phyloP scores from a whole-genome alignment of 257 asterid genomes.

The Jasminum sambac region DNA sequence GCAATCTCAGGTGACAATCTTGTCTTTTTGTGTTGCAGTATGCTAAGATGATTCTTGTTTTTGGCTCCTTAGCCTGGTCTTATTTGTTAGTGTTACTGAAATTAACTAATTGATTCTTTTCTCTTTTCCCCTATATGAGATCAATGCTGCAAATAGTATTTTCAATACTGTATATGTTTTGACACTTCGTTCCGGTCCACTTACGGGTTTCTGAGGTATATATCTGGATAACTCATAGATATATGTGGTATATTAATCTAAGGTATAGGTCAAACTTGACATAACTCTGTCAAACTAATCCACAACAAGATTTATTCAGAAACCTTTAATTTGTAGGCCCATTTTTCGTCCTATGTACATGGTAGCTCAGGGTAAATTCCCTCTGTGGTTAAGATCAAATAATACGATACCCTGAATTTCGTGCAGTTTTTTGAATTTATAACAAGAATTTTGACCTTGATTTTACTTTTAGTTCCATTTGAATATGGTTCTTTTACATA shows the following conservation, averaged over 20 bases:
- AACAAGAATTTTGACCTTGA: slow-evolving; percentile 4
- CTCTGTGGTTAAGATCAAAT: background rate
- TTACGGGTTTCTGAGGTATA: slow-evolving; percentile 5
- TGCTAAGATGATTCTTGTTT: slow-evolving; percentile 13
- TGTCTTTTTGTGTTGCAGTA: background rate
- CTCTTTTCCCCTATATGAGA: background rate
- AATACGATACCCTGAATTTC: background rate
- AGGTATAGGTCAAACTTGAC: slow-evolving; percentile 12
- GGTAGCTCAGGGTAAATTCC: slow-evolving; percentile 3
- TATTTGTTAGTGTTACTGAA: slow-evolving; percentile 7
- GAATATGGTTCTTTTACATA: background rate
- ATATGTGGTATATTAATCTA: slow-evolving; percentile 13
- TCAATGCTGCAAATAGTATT: background rate
- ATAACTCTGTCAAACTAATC: background rate
- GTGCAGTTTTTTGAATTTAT: background rate
- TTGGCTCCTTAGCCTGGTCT: background rate
- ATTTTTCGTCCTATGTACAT: slow-evolving; percentile 14
- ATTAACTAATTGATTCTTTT: background rate
- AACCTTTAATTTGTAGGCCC: slow-evolving; percentile 3
- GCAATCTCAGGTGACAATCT: background rate
- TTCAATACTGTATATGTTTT: background rate
- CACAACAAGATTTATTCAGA: slow-evolving; percentile 10
- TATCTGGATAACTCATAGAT: slow-evolving; percentile 1
- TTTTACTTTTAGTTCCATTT: slow-evolving; percentile 10
- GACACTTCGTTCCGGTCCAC: background rate